A percentile compares a stretch with the other conserved stretches of the same genome.
Evolutionary conservation across 164 flowering plant genomes (phyloP).

Genomic region (Pachysandra terminalis): DNA sequence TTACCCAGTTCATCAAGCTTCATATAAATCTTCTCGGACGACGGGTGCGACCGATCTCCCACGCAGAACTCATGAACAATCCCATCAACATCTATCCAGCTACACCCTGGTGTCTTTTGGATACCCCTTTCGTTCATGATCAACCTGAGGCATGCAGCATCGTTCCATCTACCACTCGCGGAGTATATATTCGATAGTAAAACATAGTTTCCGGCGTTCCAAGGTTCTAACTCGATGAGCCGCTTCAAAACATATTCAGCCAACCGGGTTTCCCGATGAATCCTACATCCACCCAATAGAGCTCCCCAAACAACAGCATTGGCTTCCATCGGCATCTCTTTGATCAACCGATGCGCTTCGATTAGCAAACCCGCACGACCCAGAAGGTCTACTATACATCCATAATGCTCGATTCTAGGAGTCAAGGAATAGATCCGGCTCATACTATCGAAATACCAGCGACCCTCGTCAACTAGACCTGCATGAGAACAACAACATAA

Average conservation of each 20-base stretch:
- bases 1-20: conserved; percentile 28
- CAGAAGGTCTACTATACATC: conserved; percentile 35
- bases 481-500: conserved; percentile 30
- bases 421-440: conserved; percentile 16
- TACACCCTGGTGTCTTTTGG: conserved; percentile 27
- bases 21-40: conserved; percentile 22
- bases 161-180: conserved; percentile 27
- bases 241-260: conserved; percentile 16
- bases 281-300: conserved; percentile 29
- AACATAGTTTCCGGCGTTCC: conserved; percentile 31
- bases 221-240: conserved; percentile 30
- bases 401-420: conserved; percentile 33
- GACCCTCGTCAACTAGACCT: conserved; percentile 33
- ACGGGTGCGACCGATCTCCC: conserved; percentile 23
- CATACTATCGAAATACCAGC: conserved; percentile 20
- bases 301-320: conserved; percentile 39
- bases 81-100: conserved; percentile 31
- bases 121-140: conserved; percentile 22
- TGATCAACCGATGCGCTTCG: conserved; percentile 28
- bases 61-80: conserved; percentile 31
- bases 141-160: conserved; percentile 25
- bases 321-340: conserved; percentile 30
- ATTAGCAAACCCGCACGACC: conserved; percentile 30
- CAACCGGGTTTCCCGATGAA: conserved; percentile 20
- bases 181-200: conserved; percentile 27